Evolutionary conservation across 2,329 filamentous ascomycete genomes (phyloP), one percentile per base, ranked within the genome.

Genomic region (Alternaria sp.): DNA sequence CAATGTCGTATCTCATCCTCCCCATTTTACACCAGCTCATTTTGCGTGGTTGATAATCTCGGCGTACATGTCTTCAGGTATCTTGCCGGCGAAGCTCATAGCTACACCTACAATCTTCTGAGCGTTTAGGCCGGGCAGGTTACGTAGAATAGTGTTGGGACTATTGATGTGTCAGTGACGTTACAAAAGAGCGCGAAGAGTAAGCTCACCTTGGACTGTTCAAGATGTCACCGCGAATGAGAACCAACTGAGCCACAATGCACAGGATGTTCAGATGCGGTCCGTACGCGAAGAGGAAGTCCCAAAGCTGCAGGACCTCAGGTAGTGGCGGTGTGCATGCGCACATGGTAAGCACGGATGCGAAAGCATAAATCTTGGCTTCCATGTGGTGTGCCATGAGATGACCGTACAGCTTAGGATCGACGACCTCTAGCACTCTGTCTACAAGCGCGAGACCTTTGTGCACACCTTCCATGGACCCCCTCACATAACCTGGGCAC

Each of bases 381-480:
- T 93, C 90, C 78, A 99, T 88, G 12, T 92, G 92, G 79, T 97
- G 96, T 56, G 89, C 89, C 60, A 92, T 90, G 30, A 99, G 86
- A 77, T 97, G 93, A 27, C 89, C 82, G 72, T 91, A 93, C 46
- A 99, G 85, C 78, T 94, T 95, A 2, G 92, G 89, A 75, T 98
- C 95, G 49, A 97, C 93, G 58, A 97, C 93, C 62, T 93, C 90
- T 25, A 99, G 83, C 52, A 97, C 93, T 74, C 92, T 92, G 79
- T 99, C 95, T 22, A 99, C 94, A 10, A 99, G 85, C 25, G 91
- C 91, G 12, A 99, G 85, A 0, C 95, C 95, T 70, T 90, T 91
- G 80, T 99, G 95, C 7, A 99, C 95, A 50, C 95, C 95, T 69
- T 97, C 94, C 94, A 99, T 97, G 63, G 93, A 93, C 27, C 94